Percentiles rank a stretch among this genome's conserved stretches.
Evolutionary conservation across 2,329 filamentous ascomycete genomes (phyloP).

Genomic region (Zarea fungicola): DNA sequence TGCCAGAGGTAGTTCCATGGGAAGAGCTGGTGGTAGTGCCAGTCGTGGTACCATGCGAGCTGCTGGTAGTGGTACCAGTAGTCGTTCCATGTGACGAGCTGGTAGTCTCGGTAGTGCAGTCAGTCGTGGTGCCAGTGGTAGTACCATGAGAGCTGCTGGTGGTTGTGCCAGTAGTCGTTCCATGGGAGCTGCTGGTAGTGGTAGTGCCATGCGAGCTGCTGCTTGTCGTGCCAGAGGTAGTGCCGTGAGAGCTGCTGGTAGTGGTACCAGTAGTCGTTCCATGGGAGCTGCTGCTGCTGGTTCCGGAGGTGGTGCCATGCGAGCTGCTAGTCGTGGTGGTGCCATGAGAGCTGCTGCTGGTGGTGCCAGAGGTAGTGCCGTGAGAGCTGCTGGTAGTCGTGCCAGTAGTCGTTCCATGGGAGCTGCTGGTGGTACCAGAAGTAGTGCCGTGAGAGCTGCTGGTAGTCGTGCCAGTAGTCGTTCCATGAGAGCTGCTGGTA

Average conservation of each 20-base stretch:
- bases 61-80: background rate
- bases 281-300: background rate
- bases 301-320: conserved; percentile 13
- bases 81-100: too few relatives aligned
- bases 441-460: too few relatives aligned
- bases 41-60: background rate
- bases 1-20: too few relatives aligned
- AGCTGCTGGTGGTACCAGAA: too few relatives aligned
- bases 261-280: background rate
- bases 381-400: too few relatives aligned
- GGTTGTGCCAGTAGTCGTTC: conserved; percentile 11
- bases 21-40: background rate
- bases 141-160: conserved; percentile 1
- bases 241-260: too few relatives aligned
- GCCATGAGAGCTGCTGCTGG: background rate
- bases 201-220: background rate
- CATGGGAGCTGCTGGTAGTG: background rate
- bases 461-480: background rate
- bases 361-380: too few relatives aligned
- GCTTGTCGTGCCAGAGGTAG: too few relatives aligned
- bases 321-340: too few relatives aligned
- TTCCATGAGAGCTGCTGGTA: background rate
- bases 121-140: conserved; percentile 7
- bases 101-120: too few relatives aligned
- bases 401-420: background rate